Evolutionary conservation across 208 protist species (phyloP), one percentile per base, ranked within the genome.

Genomic region (Trypanosoma lewisi): DNA sequence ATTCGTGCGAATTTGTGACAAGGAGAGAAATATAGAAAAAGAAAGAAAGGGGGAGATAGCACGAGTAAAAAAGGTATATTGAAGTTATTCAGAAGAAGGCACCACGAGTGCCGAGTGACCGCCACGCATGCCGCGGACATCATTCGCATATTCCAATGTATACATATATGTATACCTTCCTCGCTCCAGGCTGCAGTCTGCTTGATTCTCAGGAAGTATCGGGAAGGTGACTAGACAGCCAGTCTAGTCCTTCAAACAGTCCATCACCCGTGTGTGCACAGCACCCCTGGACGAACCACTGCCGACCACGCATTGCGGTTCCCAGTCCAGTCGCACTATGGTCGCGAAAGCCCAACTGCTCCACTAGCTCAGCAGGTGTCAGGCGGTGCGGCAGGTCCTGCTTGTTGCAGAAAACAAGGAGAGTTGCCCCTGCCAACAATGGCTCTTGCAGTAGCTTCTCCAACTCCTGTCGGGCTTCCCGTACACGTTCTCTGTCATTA

Each of bases 331-430:
- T 48, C 16, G 48, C 58, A 16, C 57, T 70, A 23, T 60, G 49
- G 45, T 78, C 73, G 27, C 70, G 66, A 49, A 89, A 83, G 16
- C 83, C 82, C 11, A 93, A 47, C 25, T 63, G 67, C 4, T 85
- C 73, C 42, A 84, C 83, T 25, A 93, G 53, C 69, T 93, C 77
- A 4, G 64, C 68, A 4, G 86, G 86, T 1, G 73, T 81, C 34
- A 86, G 42, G 6, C 77, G 66, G 47, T 91, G 76, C 4, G 87
- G 87, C 44, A 96, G 71, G 59, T 98, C 95, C 66, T 98, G 94
- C 70, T 98, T 99, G 72, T 99, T 99, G 42, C 95, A 97, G 30
- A 96, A 81, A n/a, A 99, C 81, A 0, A 98, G 78, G 19, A 99
- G 45, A 27, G 80, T 64, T 8, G 94, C 91, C 16, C 83, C 70